A percentile compares a stretch with the other conserved stretches of the same genome.
These are phyloP conservation scores for Gynostemma pentaphyllum DNA, from an alignment of 306 rosid genomes.

Conservation along the genomic window DNA sequence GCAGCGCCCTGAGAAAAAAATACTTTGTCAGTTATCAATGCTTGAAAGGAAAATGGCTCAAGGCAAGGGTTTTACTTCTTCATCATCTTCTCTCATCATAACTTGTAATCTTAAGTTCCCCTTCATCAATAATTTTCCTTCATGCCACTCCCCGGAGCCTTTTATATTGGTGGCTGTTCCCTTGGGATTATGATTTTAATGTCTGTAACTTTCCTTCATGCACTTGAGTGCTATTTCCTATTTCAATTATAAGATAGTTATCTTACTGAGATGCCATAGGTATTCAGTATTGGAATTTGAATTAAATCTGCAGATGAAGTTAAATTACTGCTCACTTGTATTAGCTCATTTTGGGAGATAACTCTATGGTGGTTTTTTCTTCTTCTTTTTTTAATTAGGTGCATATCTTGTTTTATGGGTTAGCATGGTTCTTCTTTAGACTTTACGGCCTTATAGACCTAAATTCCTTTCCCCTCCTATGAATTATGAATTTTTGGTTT, in stretches of 20 bases:
- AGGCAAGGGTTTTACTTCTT: constrained; percentile 31
- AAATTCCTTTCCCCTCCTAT: neutral
- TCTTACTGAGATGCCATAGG: neutral
- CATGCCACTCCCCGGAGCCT: too few species aligned
- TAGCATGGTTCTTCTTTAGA: neutral
- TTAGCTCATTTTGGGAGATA: neutral
- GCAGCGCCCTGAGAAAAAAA: constrained; percentile 71
- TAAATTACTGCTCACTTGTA: neutral
- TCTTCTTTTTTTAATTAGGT: neutral
- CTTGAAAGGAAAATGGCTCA: constrained; percentile 90
- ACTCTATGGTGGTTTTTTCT: neutral
- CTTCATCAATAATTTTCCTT: too few species aligned
- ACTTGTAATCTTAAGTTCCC: neutral
- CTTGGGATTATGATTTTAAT: neutral
- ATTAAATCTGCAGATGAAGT: neutral
- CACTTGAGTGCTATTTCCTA: neutral
- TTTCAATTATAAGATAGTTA: neutral
- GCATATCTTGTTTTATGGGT: neutral
- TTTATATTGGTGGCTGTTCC: too few species aligned
- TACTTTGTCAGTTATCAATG: constrained; percentile 90
- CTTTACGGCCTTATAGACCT: neutral
- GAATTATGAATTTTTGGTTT: neutral
- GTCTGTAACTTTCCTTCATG: neutral
- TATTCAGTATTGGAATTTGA: neutral
- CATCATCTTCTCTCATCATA: neutral